These are phyloP conservation scores for Nepenthes gracilis DNA, from an alignment of 148 eudicot species.

Conservation along the genomic window DNA sequence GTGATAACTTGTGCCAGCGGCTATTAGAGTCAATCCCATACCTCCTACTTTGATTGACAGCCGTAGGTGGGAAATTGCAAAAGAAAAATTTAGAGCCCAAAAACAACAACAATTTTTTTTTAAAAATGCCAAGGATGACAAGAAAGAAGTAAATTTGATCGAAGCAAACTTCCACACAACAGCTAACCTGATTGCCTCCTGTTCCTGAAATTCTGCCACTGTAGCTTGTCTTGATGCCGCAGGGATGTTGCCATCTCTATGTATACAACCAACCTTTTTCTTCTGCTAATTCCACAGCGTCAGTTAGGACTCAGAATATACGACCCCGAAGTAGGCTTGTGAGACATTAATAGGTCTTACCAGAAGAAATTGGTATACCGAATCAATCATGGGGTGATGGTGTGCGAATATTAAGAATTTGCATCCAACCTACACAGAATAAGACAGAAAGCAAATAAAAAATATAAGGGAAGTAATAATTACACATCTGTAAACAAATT, in stretches of 20 bases:
- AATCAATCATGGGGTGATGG: conserved; percentile 81
- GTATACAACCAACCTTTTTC: conserved; percentile 84
- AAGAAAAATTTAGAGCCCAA: background rate
- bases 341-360: conserved; percentile 20
- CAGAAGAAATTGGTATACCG: conserved; percentile 66
- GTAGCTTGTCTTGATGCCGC: conserved; percentile 72
- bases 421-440: conserved; percentile 72
- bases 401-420: conserved; percentile 96
- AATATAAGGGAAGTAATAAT: too few relatives aligned
- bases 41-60: conserved; percentile 97
- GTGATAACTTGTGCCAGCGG: conserved; percentile 96
- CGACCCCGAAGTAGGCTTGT: background rate
- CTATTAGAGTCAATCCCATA: conserved; percentile 87
- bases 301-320: conserved; percentile 8
- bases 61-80: conserved; percentile 21
- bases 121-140: too few relatives aligned
- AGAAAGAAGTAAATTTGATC: too few relatives aligned
- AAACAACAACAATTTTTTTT: background rate
- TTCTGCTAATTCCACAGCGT: conserved; percentile 35
- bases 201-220: conserved; percentile 89
- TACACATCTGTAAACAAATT: too few relatives aligned
- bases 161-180: conserved; percentile 42
- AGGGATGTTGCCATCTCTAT: conserved; percentile 84
- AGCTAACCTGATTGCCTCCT: conserved; percentile 72
- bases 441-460: background rate